Conservation (phyloP, 169 alveolate species). For the Amoebophrya sp. region DNA sequence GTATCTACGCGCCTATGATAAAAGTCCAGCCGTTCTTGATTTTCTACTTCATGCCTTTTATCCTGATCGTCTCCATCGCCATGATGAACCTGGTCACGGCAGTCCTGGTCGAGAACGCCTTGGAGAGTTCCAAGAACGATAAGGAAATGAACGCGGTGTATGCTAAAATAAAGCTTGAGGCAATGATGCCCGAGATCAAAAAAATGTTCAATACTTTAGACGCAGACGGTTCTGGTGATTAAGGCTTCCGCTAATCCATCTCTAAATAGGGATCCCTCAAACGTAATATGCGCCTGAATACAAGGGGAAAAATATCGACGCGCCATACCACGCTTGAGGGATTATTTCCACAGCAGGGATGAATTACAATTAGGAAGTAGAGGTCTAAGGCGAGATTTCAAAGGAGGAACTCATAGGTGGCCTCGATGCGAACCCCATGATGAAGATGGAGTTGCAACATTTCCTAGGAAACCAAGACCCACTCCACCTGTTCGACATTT, state of each 20-base stretch:
- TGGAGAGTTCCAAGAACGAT: neutral
- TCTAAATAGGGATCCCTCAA: too few species aligned
- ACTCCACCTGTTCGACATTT: neutral
- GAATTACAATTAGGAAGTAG: too few species aligned
- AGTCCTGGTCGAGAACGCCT: neutral
- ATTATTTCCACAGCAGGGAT: too few species aligned
- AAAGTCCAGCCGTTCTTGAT: neutral
- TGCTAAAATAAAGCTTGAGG: neutral
- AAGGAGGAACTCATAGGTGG: neutral
- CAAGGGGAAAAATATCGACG: too few species aligned
- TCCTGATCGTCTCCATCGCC: neutral
- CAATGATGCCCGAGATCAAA: neutral
- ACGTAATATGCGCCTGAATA: too few species aligned
- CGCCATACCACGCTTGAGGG: too few species aligned
- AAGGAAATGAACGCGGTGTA: conserved; percentile 17
- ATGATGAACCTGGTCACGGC: conserved; percentile 24
- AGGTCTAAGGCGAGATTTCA: neutral
- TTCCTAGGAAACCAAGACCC: neutral
- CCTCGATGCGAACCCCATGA: neutral
- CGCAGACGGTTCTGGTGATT: neutral
- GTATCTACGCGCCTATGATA: neutral
- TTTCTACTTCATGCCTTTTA: neutral
- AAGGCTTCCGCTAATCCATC: too few species aligned
- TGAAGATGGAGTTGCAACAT: neutral
- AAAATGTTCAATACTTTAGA: neutral